Evolutionary conservation across 768 basidiomycete species (phyloP), one percentile per base, ranked within the genome.

Genomic region (Lactarius indigo): DNA sequence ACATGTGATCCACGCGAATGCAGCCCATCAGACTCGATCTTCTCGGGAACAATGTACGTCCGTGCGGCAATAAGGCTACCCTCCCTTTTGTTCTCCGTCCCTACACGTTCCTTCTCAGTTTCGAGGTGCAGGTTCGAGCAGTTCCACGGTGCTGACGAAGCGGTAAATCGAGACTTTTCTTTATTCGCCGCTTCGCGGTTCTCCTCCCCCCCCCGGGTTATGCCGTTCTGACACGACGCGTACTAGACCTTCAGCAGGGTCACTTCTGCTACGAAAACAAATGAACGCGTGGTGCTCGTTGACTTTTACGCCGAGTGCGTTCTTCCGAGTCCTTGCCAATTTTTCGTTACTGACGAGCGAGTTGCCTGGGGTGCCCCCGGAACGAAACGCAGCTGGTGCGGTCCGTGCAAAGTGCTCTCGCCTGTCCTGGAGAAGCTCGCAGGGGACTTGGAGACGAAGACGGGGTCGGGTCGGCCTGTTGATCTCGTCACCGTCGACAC

Each of bases 291-390:
- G 30, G 83, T 89, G 50, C 77, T 92, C 7, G 90, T 91, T 28
- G 91, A 92, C 70, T 92, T 92, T 70, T 89, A 91, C 73, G 91
- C 91, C 57, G 85, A 91, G 91, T 91, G 71, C 57, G 87, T 57
- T 47, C 9, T n/a, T 54, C 56, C 13, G 23, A 23, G 18, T 56
- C 26, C 15, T 31, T 31, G 23, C 17, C 18, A 2, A 9, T 12
- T 35, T 37, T 6, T 18, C 31, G 5, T 18, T 37, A 13, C 12
- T 37, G 13, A 37, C 35, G 35, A 35, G 13, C 35, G 35, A 35
- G 13, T 12, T 37, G 35, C 35, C 35, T 9, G 35, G 35, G 10
- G 35, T 0, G 35, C 12, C 35, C 35, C 35, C 35, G 12, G 35
- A 37, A 37, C 35, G 26, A 15, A 33, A 12, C 63, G 42, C 69